A percentile compares a stretch with the other conserved stretches of the same genome.
phyloP scores from a whole-genome alignment of 495 filamentous ascomycete genomes.

The Penicillium argentinense region DNA sequence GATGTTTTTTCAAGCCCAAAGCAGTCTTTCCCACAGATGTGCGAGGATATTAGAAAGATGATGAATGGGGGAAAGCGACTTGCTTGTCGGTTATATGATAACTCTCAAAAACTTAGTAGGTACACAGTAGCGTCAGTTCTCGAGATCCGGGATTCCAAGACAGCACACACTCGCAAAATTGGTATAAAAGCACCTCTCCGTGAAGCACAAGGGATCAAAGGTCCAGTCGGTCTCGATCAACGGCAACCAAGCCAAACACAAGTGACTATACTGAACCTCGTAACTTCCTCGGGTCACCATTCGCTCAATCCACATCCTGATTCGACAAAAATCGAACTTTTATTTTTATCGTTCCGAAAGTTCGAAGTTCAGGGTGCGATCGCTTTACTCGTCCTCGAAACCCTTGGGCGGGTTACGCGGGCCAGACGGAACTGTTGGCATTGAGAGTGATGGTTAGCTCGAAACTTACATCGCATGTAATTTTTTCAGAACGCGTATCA shows the following conservation, averaged over 20 bases:
- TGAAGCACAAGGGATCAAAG: conserved; percentile 1
- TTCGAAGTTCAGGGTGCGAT: conserved; percentile 4
- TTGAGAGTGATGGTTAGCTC: conserved; percentile 8
- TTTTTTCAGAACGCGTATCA: no score
- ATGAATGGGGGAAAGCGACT: conserved; percentile 23
- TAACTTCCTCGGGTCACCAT: conserved; percentile 9
- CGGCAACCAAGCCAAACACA: conserved; percentile 2
- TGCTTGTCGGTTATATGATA: conserved; percentile 24
- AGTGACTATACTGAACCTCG: conserved; percentile 10
- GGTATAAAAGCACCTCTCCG: conserved; percentile 30
- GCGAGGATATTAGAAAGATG: neutral
- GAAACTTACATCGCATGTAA: neutral
- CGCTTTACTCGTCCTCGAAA: conserved; percentile 66
- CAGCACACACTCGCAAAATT: conserved; percentile 22
- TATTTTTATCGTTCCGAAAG: neutral
- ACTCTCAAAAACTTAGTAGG: conserved; percentile 32
- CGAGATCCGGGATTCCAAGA: conserved; percentile 15
- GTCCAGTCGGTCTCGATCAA: conserved; percentile 9
- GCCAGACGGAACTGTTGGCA: conserved; percentile 66
- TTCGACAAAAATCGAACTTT: neutral
- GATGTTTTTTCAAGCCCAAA: no score
- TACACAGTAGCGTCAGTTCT: conserved; percentile 24
- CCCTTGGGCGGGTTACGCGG: conserved; percentile 69
- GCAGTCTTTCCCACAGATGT: no score
- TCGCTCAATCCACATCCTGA: conserved; percentile 7